phyloP scores from a whole-genome alignment of 305 asterid species.

The Plantago rigida region DNA sequence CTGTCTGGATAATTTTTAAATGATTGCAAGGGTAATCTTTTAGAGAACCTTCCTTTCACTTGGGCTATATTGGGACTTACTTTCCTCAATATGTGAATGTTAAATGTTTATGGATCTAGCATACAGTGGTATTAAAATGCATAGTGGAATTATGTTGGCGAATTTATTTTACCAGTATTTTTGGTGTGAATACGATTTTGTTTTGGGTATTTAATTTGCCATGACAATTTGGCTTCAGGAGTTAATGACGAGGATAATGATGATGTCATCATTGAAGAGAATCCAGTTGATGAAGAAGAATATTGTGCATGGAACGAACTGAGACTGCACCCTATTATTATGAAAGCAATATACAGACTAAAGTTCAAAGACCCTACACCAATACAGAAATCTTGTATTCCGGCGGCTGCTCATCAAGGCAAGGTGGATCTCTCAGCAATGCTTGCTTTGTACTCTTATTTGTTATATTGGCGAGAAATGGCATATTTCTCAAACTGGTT shows the following conservation, averaged over 20 bases:
- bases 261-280: conserved; percentile 35
- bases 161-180: conserved; percentile 3
- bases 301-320: conserved; percentile 77
- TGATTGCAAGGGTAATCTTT: background rate
- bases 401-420: conserved; percentile 98
- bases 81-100: background rate
- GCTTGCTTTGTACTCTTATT: conserved; percentile 6
- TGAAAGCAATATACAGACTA: conserved; percentile 71
- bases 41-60: background rate
- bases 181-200: conserved; percentile 18
- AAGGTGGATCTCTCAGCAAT: conserved; percentile 46
- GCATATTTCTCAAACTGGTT: conserved; percentile 25
- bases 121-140: too few species aligned
- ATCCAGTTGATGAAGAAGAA: conserved; percentile 56
- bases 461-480: conserved; percentile 4
- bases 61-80: background rate
- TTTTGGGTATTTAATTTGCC: conserved; percentile 17
- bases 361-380: conserved; percentile 87
- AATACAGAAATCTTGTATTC: conserved; percentile 84
- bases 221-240: conserved; percentile 32
- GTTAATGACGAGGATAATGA: conserved; percentile 31
- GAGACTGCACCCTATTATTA: conserved; percentile 79
- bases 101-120: background rate
- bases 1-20: background rate
- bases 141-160: background rate